Base-by-base conservation (phyloP, 164 flowering plant species). In the Vitis rupestris region DNA sequence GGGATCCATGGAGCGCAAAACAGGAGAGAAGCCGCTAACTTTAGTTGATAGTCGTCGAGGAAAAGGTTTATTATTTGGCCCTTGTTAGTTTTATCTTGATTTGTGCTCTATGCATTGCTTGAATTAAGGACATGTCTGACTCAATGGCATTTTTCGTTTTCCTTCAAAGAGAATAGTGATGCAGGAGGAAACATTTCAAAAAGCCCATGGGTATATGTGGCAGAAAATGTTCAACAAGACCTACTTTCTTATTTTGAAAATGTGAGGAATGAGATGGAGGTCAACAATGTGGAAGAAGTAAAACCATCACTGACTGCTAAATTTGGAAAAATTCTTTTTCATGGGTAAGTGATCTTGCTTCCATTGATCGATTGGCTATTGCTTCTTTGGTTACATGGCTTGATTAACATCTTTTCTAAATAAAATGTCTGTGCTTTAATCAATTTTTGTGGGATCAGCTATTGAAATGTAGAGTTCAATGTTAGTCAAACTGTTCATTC, bases 301-400 rank as follows among this genome's bases (percentile, higher is more conserved):
- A 81, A 80, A 70, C 82, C 83, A 68, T 66, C 64, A 3, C 58
- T 83, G 74, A 80, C 79, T 48, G 85, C 87, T 63, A 64, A 80
- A 65, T 63, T 83, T 63, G 87, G 89, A 10, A 83, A 76, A 68
- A 27, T 80, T 44, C 70, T 77, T 56, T 85, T 85, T 56, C 75
- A 71, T 61, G 66, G 77, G 88, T 81, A 72, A 70, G 63, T 23
- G 5, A 8, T 55, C 19, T 30, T 10, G 27, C 30, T 61, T 30
- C 51, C 30, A 7, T 9, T 31, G 27, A 62, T 29, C 13, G 13
- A 29, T 59, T 8, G 19, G 31, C 10, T 59, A 59, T 23, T 7
- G 16, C 4, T 9, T 0, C 29, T 9, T 10, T 3, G 13, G 15
- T 10, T 13, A 0, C 15, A 10, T 51, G 13, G 53, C 15, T 10